phyloP scores from a whole-genome alignment of 352 stramenopile genomes.

The Globisporangium paddicum region DNA sequence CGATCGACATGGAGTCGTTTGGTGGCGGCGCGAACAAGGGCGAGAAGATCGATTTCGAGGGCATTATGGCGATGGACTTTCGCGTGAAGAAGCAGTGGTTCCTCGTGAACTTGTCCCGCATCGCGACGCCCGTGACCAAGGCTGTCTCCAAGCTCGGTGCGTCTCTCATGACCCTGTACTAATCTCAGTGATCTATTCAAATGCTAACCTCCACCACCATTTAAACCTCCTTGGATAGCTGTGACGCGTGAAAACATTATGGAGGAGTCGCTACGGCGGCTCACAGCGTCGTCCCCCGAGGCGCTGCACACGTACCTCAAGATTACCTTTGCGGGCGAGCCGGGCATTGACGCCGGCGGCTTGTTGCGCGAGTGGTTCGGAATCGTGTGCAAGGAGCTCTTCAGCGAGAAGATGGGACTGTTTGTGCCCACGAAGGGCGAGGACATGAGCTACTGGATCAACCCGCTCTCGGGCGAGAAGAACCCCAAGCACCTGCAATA shows the following conservation, averaged over 20 bases:
- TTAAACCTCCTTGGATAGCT: constrained; percentile 17
- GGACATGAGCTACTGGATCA: constrained; percentile 68
- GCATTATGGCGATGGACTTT: constrained; percentile 75
- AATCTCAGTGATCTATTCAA: background rate
- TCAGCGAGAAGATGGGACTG: constrained; percentile 42
- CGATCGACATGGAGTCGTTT: constrained; percentile 71
- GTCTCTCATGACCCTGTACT: constrained; percentile 7
- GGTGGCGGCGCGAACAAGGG: constrained; percentile 26
- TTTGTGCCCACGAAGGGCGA: constrained; percentile 60
- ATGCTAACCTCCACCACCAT: background rate
- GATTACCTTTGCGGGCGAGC: constrained; percentile 59
- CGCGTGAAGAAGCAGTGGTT: constrained; percentile 84
- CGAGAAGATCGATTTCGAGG: constrained; percentile 63
- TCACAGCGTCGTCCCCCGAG: constrained; percentile 35
- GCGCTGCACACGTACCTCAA: constrained; percentile 64
- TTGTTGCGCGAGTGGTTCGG: constrained; percentile 68
- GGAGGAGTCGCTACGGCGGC: constrained; percentile 37
- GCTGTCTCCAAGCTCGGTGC: constrained; percentile 62
- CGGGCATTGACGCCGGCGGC: constrained; percentile 60
- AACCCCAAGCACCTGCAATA: constrained; percentile 42
- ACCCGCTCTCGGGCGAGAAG: constrained; percentile 44
- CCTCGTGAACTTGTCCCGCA: constrained; percentile 58
- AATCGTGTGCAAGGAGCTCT: constrained; percentile 51
- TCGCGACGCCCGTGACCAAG: constrained; percentile 59
- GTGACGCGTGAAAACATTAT: constrained; percentile 53